These are phyloP conservation scores for Centaurea solstitialis DNA, from an alignment of 129 eudicot genomes.

Conservation along the genomic window DNA sequence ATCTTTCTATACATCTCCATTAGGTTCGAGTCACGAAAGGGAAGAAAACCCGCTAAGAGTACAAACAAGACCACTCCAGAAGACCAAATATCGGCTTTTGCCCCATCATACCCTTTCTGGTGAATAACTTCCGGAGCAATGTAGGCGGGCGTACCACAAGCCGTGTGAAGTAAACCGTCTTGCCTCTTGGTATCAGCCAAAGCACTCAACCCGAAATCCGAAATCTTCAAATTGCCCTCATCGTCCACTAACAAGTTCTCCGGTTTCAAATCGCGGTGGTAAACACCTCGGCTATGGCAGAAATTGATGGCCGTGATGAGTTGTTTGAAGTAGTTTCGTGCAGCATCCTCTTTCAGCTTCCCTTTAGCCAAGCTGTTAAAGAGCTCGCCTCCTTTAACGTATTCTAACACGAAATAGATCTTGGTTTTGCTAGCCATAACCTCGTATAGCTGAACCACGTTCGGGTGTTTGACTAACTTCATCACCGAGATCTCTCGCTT, in stretches of 20 bases:
- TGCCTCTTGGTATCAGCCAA: slow-evolving; percentile 56
- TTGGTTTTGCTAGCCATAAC: slow-evolving; percentile 74
- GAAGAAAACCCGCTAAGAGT: slow-evolving; percentile 54
- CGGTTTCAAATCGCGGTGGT: slow-evolving; percentile 72
- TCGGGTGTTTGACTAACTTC: slow-evolving; percentile 64
- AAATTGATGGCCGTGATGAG: slow-evolving; percentile 60
- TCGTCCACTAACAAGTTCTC: slow-evolving; percentile 72
- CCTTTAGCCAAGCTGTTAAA: slow-evolving; percentile 67
- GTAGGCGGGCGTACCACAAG: slow-evolving; percentile 85
- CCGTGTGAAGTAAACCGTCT: slow-evolving; percentile 76
- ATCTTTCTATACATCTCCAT: slow-evolving; percentile 83
- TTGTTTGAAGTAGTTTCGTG: slow-evolving; percentile 65
- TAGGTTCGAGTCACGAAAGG: slow-evolving; percentile 64
- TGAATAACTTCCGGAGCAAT: slow-evolving; percentile 70
- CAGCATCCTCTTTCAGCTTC: slow-evolving; percentile 54
- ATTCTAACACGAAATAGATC: slow-evolving; percentile 75
- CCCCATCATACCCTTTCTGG: slow-evolving; percentile 63
- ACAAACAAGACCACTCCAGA: slow-evolving; percentile 65
- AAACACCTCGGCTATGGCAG: slow-evolving; percentile 78
- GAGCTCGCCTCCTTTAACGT: slow-evolving; percentile 71
- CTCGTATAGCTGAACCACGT: slow-evolving; percentile 68
- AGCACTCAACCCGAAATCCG: slow-evolving; percentile 79
- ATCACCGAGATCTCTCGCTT: slow-evolving; percentile 74
- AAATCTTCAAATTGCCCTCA: slow-evolving; percentile 59
- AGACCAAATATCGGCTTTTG: slow-evolving; percentile 40